A percentile compares a stretch with the other conserved stretches of the same genome.
phyloP scores from a whole-genome alignment of 2,329 filamentous ascomycete genomes.

The Penicillium oxalicum region DNA sequence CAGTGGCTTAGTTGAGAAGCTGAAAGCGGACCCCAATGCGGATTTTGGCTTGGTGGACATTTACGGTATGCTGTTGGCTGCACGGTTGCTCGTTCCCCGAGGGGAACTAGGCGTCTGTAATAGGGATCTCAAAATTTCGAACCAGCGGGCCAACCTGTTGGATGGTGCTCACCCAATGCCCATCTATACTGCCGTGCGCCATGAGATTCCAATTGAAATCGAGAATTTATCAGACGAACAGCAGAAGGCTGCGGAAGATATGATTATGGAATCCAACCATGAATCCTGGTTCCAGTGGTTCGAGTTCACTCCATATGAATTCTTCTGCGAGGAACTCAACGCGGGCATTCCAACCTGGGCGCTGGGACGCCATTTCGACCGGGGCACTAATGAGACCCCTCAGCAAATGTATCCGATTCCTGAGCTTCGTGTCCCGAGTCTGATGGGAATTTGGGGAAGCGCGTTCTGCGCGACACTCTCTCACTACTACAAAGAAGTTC shows the following conservation, averaged over 20 bases:
- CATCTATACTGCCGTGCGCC: slow-evolving; percentile 91
- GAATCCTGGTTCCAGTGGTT: slow-evolving; percentile 98
- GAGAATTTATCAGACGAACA: slow-evolving; percentile 24
- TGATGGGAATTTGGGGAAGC: slow-evolving; percentile 93
- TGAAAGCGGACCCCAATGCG: slow-evolving; percentile 72
- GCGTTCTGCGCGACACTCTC: slow-evolving; percentile 93
- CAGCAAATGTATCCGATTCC: slow-evolving; percentile 66
- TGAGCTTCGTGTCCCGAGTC: slow-evolving; percentile 72
- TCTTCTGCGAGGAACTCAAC: slow-evolving; percentile 87
- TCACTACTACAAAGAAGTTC: slow-evolving; percentile 91
- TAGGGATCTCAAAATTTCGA: slow-evolving; percentile 82
- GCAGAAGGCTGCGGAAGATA: slow-evolving; percentile 27
- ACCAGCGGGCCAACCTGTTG: slow-evolving; percentile 69
- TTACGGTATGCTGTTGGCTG: slow-evolving; percentile 80
- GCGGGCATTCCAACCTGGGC: slow-evolving; percentile 96
- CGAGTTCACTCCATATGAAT: slow-evolving; percentile 88
- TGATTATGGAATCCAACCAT: slow-evolving; percentile 45
- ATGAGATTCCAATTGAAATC: slow-evolving; percentile 74
- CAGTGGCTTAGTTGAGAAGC: slow-evolving; percentile 82
- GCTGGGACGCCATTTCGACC: slow-evolving; percentile 73
- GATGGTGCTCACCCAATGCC: slow-evolving; percentile 79
- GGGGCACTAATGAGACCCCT: slow-evolving; percentile 60
- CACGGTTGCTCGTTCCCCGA: slow-evolving; percentile 76
- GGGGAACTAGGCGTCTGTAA: slow-evolving; percentile 73
- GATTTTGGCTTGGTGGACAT: slow-evolving; percentile 88